Conservation (phyloP, 2,329 filamentous ascomycete genomes). For the Ophiostoma ips region DNA sequence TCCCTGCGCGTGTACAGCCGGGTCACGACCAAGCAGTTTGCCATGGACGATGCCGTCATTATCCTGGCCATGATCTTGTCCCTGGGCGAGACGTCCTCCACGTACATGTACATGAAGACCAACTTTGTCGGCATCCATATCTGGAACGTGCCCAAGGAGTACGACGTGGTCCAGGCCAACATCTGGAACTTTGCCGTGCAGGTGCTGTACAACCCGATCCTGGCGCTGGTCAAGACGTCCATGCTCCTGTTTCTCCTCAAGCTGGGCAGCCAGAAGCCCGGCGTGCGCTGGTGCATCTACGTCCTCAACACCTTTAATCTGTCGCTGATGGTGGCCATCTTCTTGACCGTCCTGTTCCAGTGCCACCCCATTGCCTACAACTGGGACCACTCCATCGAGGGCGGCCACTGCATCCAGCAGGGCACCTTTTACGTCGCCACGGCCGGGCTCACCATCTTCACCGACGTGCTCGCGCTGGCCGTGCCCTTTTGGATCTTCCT, state of each 20-base stretch:
- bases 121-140: slow-evolving; percentile 13
- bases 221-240: slow-evolving; percentile 22
- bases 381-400: slow-evolving; percentile 29
- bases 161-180: slow-evolving; percentile 3
- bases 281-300: slow-evolving; percentile 17
- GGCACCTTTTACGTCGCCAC: slow-evolving; percentile 20
- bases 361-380: slow-evolving; percentile 28
- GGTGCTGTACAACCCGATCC: slow-evolving; percentile 14
- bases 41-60: slow-evolving; percentile 10
- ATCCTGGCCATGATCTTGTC: slow-evolving; percentile 10
- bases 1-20: slow-evolving; percentile 16
- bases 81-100: slow-evolving; percentile 7
- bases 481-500: slow-evolving; percentile 26
- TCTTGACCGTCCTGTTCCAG: slow-evolving; percentile 23
- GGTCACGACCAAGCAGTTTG: slow-evolving; percentile 14
- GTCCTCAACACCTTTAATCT: slow-evolving; percentile 21
- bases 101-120: slow-evolving; percentile 11
- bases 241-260: slow-evolving; percentile 22
- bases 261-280: slow-evolving; percentile 19
- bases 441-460: slow-evolving; percentile 28
- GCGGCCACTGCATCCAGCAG: slow-evolving; percentile 23
- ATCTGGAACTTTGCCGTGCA: slow-evolving; percentile 13
- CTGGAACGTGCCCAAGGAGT: slow-evolving; percentile 4
- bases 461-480: slow-evolving; percentile 29
- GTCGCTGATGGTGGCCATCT: slow-evolving; percentile 19